phyloP scores from a whole-genome alignment of 2,329 filamentous ascomycete species.

The Beauveria rudraprayagi region DNA sequence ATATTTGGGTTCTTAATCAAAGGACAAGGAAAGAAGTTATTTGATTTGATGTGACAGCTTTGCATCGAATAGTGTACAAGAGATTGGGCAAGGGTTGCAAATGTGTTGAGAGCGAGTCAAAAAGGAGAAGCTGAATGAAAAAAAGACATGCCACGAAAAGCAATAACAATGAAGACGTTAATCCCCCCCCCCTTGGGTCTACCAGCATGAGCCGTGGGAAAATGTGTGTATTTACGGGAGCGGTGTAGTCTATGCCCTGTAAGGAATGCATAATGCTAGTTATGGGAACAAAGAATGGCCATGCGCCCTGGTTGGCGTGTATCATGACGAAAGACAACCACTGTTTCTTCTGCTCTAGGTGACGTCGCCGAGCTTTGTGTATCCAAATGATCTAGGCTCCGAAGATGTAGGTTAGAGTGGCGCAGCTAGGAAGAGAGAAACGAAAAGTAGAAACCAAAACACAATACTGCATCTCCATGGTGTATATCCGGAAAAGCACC shows the following conservation, averaged over 20 bases:
- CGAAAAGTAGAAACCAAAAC: neutral
- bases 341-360: neutral
- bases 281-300: neutral
- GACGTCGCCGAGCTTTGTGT: neutral
- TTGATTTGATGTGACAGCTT: neutral
- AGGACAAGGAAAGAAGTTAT: neutral
- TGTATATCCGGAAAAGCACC: neutral
- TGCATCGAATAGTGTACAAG: conserved; percentile 6
- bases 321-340: neutral
- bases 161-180: conserved; percentile 5
- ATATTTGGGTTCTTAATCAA: neutral
- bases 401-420: neutral
- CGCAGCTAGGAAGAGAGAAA: neutral
- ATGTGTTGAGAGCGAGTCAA: neutral
- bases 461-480: neutral
- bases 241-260: neutral
- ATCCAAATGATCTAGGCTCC: neutral
- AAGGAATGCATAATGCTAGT: neutral
- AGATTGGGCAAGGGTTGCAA: neutral
- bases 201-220: too few relatives aligned
- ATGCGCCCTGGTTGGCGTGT: neutral
- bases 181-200: neutral
- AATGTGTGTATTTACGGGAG: neutral
- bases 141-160: neutral
- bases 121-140: neutral